These are phyloP conservation scores for Wickerhamiella domercqiae DNA, from an alignment of 805 yeast species.

Conservation along the genomic window DNA sequence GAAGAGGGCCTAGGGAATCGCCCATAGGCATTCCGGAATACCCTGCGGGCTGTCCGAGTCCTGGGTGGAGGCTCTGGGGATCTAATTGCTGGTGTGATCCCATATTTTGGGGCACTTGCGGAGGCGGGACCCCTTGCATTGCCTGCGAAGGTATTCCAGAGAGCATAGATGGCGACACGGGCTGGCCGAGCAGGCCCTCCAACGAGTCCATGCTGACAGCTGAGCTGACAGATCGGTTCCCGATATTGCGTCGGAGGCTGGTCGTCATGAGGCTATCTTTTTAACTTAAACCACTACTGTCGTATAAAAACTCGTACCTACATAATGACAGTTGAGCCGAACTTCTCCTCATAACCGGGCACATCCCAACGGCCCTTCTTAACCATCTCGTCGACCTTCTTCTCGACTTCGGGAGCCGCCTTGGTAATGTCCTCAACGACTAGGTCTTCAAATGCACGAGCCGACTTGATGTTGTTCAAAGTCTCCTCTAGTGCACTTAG, in stretches of 20 bases:
- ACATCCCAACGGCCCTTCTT: conserved; percentile 95
- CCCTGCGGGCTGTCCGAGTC: no score
- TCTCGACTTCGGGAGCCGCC: conserved; percentile 96
- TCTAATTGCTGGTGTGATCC: no score
- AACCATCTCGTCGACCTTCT: conserved; percentile 88
- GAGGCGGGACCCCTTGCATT: no score
- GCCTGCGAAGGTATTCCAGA: conserved; percentile 3
- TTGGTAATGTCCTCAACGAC: conserved; percentile 86
- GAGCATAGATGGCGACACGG: conserved; percentile 14
- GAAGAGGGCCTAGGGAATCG: no score
- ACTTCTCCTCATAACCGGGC: conserved; percentile 97
- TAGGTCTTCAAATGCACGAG: conserved; percentile 95
- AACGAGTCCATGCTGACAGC: conserved; percentile 12
- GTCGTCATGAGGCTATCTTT: no score
- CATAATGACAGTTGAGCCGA: conserved; percentile 94
- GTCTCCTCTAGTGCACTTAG: conserved; percentile 74
- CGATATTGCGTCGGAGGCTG: no score
- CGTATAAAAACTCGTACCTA: conserved; percentile 8
- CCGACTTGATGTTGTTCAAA: conserved; percentile 82
- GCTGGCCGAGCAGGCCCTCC: conserved; percentile 16
- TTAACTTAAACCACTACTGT: no score
- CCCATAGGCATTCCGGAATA: no score
- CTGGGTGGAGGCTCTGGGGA: no score
- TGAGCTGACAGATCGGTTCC: no score
- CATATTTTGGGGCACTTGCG: no score